These are phyloP conservation scores for Entoloma clypeatum DNA, from an alignment of 1,284 basidiomycete species.

Conservation along the genomic window DNA sequence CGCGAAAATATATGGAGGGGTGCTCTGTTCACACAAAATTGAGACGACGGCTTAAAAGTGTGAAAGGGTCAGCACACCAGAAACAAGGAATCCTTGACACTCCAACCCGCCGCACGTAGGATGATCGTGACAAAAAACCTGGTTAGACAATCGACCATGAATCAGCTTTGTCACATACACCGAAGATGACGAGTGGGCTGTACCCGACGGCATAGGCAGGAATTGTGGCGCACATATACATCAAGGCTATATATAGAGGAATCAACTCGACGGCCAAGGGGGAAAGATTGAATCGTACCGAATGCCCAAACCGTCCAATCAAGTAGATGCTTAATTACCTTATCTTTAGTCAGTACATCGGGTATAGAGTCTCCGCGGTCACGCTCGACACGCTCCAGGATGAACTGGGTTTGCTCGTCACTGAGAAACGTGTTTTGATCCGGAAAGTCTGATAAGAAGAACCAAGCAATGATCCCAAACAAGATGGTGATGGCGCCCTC, in stretches of 20 bases:
- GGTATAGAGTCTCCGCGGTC: constrained; percentile 45
- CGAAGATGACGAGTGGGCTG: constrained; percentile 8
- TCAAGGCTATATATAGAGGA: constrained; percentile 25
- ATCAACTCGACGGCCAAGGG: constrained; percentile 9
- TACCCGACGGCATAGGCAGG: constrained; percentile 43
- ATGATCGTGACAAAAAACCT: constrained; percentile 45
- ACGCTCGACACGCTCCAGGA: constrained; percentile 38
- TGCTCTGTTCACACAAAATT: constrained; percentile 29
- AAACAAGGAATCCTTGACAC: constrained; percentile 34
- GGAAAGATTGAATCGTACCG: constrained; percentile 23
- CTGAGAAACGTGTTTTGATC: constrained; percentile 42
- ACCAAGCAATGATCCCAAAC: constrained; percentile 38
- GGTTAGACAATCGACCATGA: background rate
- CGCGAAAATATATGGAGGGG: constrained; percentile 44
- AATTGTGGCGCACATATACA: constrained; percentile 43
- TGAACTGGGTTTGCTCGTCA: constrained; percentile 33
- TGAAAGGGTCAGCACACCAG: constrained; percentile 27
- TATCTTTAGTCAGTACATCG: constrained; percentile 35
- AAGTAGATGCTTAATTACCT: constrained; percentile 33
- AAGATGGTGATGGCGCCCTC: constrained; percentile 42
- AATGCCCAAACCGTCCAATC: constrained; percentile 48
- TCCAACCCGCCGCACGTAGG: constrained; percentile 45
- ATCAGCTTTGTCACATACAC: background rate
- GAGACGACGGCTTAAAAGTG: background rate
- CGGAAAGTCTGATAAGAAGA: constrained; percentile 42